Base-by-base conservation (phyloP, 345 rosid genomes). In the Microcos paniculata region DNA sequence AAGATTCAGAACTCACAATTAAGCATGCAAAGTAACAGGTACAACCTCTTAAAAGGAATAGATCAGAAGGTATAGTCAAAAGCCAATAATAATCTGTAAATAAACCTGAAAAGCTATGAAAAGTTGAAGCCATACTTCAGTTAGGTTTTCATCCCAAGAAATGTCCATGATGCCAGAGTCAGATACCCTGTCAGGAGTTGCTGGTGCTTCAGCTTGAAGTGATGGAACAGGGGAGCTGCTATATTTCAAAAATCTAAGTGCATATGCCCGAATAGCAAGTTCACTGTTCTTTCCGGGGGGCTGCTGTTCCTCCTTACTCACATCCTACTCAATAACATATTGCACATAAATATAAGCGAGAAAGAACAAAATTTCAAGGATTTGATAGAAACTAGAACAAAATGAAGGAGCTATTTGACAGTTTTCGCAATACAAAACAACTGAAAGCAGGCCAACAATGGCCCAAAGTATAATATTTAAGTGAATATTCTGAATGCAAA, bases 191-290 rank as follows among this genome's bases (percentile, higher is more conserved):
- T 88, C 94, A 53, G 93, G 85, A 71, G 89, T 85, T 72, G 86
- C 76, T 10, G 91, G 93, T 74, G 87, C 90, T 77, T 86, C 93
- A 57, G 88, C 88, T 82, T 82, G 90, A 79, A 77, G 79, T 72
- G 84, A 68, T 74, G 84, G 87, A 76, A 80, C 78, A 75, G 82
- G 74, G 77, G 86, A 79, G 77, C 80, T 81, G 86, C 74, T 85
- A 81, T 73, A 83, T 78, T 85, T 86, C 88, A 96, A 89, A 85
- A 87, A 96, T 76, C 90, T 90, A 62, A 89, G 79, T 56, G 99
- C 99, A 87, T 94, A 96, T 77, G 79, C 89, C 84, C 68, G 83
- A 86, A 96, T 82, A 18, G 87, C 79, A 77, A 28, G 76, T 35
- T 70, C 82, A 55, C 68, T 24, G 73, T 78, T 78, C 78, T 81